These are phyloP conservation scores for Pseudogymnoascus sp. DNA, from an alignment of 2,329 filamentous ascomycete genomes.

Conservation along the genomic window DNA sequence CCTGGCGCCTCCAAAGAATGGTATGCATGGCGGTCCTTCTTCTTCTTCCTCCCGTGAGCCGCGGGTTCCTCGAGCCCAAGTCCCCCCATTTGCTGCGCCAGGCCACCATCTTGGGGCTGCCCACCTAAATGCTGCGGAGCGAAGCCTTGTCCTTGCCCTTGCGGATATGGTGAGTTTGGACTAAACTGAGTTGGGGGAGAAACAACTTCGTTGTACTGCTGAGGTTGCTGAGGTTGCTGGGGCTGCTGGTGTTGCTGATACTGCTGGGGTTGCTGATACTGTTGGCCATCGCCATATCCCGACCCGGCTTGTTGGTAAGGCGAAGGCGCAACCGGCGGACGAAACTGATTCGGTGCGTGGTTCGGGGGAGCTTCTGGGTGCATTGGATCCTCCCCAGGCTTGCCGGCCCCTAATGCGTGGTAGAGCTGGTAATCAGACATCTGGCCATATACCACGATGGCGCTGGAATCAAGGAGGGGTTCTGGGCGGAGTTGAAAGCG, in stretches of 20 bases:
- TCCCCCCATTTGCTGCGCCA: slow-evolving; percentile 70
- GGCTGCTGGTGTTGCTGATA: slow-evolving; percentile 16
- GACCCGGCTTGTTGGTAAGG: slow-evolving; percentile 36
- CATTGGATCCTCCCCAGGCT: slow-evolving; percentile 47
- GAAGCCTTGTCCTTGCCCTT: slow-evolving; percentile 24
- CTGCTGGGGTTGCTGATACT: slow-evolving; percentile 12
- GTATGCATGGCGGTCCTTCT: slow-evolving; percentile 92
- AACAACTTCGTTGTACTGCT: slow-evolving; percentile 11
- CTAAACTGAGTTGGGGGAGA: slow-evolving; percentile 4
- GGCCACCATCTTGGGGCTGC: slow-evolving; percentile 39
- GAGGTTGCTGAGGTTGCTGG: slow-evolving; percentile 23
- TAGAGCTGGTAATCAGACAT: slow-evolving; percentile 53
- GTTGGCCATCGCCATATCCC: slow-evolving; percentile 14
- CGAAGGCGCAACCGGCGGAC: slow-evolving; percentile 45
- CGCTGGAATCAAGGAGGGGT: not conserved
- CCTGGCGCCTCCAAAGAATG: slow-evolving; percentile 72
- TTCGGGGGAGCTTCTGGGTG: slow-evolving; percentile 44
- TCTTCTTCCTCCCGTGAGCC: slow-evolving; percentile 58
- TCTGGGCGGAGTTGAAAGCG: not conserved
- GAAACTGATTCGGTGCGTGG: slow-evolving; percentile 48
- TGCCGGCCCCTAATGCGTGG: slow-evolving; percentile 50
- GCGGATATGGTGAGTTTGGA: slow-evolving; percentile 21
- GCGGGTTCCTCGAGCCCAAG: slow-evolving; percentile 56
- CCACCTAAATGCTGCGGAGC: slow-evolving; percentile 28
- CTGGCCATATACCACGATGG: slow-evolving; percentile 16